These are phyloP conservation scores for Carex cristatella DNA, from an alignment of 176 grass and related monocot genomes.

Conservation along the genomic window DNA sequence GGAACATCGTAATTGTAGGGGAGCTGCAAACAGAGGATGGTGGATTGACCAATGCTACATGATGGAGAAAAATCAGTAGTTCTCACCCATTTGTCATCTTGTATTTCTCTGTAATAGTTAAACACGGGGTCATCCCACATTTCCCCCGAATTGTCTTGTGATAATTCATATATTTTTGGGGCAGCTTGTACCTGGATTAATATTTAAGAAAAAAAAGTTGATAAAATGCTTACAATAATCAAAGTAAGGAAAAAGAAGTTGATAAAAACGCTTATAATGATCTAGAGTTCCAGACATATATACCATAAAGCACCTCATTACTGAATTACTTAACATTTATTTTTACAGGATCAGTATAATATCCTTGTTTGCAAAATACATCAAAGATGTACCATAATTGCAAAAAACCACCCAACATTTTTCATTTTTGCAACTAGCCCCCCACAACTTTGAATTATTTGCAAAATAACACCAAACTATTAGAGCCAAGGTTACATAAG, in stretches of 20 bases:
- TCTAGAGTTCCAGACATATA: background rate
- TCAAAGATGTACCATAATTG: background rate
- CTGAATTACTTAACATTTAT: background rate
- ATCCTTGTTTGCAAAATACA: background rate
- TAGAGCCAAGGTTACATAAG: background rate
- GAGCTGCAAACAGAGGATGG: constrained; percentile 65
- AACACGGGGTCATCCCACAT: constrained; percentile 43
- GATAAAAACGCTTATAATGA: background rate
- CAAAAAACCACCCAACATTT: background rate
- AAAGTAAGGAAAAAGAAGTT: background rate
- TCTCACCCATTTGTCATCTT: constrained; percentile 75
- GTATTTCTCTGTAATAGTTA: constrained; percentile 54
- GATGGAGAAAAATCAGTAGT: constrained; percentile 71
- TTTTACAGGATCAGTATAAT: background rate
- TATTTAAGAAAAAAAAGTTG: constrained; percentile 1
- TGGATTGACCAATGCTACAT: constrained; percentile 69
- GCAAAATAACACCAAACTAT: background rate
- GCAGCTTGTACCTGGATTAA: constrained; percentile 58
- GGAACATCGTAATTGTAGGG: constrained; percentile 31
- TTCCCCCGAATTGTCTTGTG: background rate
- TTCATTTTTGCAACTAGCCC: background rate
- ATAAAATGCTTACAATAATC: background rate
- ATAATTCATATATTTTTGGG: constrained; percentile 59
- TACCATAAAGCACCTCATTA: background rate
- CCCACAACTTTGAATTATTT: background rate